Conservation (phyloP, 2,329 filamentous ascomycete species). For the Tolypocladium ovalisporum region DNA sequence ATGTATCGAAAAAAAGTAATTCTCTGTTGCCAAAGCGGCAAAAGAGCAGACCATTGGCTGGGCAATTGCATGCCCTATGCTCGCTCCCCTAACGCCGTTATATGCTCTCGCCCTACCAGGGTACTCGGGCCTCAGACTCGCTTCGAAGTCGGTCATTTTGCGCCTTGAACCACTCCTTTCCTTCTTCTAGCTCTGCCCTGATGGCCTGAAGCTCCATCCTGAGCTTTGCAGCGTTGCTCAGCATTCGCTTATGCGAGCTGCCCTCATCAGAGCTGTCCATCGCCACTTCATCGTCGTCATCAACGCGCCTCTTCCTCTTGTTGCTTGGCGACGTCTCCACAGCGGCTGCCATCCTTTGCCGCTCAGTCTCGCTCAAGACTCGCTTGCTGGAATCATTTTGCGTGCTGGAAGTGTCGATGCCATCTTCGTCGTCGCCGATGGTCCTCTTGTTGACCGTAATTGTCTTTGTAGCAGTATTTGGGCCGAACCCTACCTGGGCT, state of each 20-base stretch:
- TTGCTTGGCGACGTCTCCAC: constrained; percentile 11
- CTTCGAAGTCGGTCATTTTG: constrained; percentile 32
- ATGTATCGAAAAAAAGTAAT: not conserved
- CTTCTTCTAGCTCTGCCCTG: constrained; percentile 34
- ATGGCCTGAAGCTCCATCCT: constrained; percentile 29
- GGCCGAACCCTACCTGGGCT: not conserved
- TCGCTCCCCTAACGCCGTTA: constrained; percentile 8
- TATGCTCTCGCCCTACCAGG: constrained; percentile 21
- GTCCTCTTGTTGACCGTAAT: constrained; percentile 8
- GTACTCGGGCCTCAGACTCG: constrained; percentile 21
- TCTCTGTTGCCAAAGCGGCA: not conserved
- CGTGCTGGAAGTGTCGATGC: not conserved
- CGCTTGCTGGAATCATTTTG: not conserved
- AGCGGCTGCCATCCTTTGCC: not conserved
- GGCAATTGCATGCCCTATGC: not conserved
- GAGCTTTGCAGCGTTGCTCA: constrained; percentile 29
- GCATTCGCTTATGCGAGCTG: constrained; percentile 26
- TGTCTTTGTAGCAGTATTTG: not conserved
- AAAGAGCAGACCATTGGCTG: not conserved
- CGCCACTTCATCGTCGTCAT: constrained; percentile 11
- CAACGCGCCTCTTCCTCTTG: constrained; percentile 20
- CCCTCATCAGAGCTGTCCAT: constrained; percentile 6
- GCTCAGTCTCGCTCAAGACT: not conserved
- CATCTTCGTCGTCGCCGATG: constrained; percentile 4
- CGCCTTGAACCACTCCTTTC: constrained; percentile 32